Conservation (phyloP, 805 yeast genomes). For the Sporopachydermia lactativora region DNA sequence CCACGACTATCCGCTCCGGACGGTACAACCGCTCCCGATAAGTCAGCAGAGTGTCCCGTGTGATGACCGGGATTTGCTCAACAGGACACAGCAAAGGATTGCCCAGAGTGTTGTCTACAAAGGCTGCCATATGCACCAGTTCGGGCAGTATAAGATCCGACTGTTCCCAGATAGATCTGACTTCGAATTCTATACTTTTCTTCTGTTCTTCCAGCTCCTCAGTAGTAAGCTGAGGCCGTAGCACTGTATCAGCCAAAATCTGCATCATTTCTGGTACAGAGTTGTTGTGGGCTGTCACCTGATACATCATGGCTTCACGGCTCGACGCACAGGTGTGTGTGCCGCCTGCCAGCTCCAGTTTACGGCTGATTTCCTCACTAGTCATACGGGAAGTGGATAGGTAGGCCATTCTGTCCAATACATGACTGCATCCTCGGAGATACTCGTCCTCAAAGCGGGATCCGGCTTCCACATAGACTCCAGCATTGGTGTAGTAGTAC, state of each 20-base stretch:
- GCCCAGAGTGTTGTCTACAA: slow-evolving; percentile 58
- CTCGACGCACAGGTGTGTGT: slow-evolving; percentile 88
- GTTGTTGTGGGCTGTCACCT: slow-evolving; percentile 82
- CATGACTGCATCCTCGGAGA: slow-evolving; percentile 65
- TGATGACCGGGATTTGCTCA: slow-evolving; percentile 45
- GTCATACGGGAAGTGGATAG: slow-evolving; percentile 40
- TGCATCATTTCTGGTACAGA: slow-evolving; percentile 73
- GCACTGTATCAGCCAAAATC: slow-evolving; percentile 63
- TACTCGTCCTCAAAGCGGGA: slow-evolving; percentile 59
- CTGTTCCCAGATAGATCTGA: slow-evolving; percentile 67
- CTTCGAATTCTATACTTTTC: slow-evolving; percentile 64
- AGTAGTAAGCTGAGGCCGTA: slow-evolving; percentile 50
- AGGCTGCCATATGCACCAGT: slow-evolving; percentile 77
- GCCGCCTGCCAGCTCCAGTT: slow-evolving; percentile 74
- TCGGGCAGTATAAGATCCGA: slow-evolving; percentile 84
- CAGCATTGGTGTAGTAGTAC: slow-evolving; percentile 84
- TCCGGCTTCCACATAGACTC: slow-evolving; percentile 83
- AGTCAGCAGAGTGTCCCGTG: slow-evolving; percentile 34
- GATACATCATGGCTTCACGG: slow-evolving; percentile 84
- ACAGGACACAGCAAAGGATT: slow-evolving; percentile 73
- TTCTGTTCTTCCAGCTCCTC: slow-evolving; percentile 65
- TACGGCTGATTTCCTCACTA: slow-evolving; percentile 55
- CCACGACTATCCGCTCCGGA: slow-evolving; percentile 74
- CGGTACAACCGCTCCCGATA: slow-evolving; percentile 56
- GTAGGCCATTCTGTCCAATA: slow-evolving; percentile 78